These are phyloP conservation scores for Erodium chrysanthum DNA, from an alignment of 441 rosid genomes.

Conservation along the genomic window DNA sequence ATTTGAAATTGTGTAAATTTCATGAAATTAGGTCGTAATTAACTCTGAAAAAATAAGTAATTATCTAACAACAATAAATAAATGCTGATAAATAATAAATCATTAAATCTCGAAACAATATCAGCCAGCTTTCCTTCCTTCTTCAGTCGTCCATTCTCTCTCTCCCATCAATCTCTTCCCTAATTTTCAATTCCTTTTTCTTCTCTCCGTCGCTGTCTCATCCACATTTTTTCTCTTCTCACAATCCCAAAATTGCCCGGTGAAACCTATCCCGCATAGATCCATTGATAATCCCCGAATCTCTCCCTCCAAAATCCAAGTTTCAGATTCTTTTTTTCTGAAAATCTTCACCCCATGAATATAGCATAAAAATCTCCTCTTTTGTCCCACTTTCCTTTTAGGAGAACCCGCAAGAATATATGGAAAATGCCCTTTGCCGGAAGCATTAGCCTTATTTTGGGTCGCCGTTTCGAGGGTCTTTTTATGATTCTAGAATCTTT, in stretches of 20 bases:
- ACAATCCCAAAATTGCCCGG: conserved; percentile 22
- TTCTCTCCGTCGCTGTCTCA: not conserved
- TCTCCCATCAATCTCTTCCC: not conserved
- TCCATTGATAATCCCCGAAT: conserved; percentile 20
- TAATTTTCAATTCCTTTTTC: not conserved
- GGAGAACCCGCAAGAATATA: not conserved
- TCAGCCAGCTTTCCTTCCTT: not conserved
- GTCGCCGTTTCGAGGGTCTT: not conserved
- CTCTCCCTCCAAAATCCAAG: conserved; percentile 18
- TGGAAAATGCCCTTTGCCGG: not conserved
- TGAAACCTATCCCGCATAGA: conserved; percentile 23
- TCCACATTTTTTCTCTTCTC: conserved; percentile 16
- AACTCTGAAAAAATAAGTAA: too few species aligned
- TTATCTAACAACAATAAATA: not conserved
- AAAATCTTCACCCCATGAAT: not conserved
- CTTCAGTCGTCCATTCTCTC: not conserved
- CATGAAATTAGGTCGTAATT: too few species aligned
- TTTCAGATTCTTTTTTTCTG: conserved; percentile 13
- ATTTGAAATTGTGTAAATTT: too few species aligned
- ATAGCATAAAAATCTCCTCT: not conserved
- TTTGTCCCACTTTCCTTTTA: not conserved
- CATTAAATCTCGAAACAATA: not conserved
- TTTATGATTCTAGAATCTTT: not conserved
- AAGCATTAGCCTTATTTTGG: not conserved
- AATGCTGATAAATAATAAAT: not conserved